Conservation (phyloP, 2,329 filamentous ascomycete species). For the Microascus cirrosus region DNA sequence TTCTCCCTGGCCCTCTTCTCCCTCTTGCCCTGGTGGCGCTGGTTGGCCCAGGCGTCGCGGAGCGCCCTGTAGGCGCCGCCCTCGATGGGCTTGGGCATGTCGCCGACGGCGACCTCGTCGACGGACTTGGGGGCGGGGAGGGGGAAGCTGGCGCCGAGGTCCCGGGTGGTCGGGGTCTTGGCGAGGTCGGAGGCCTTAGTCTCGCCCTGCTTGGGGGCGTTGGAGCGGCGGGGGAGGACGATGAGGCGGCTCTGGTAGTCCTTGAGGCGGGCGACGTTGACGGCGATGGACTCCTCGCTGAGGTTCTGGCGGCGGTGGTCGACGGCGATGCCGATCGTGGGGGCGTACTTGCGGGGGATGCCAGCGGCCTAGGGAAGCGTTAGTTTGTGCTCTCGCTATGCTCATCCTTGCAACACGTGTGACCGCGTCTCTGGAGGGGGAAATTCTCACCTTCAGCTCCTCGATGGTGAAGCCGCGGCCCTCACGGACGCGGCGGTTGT, state of each 20-base stretch:
- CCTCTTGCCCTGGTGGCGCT: conserved; percentile 69
- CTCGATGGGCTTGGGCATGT: conserved; percentile 63
- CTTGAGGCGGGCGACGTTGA: conserved; percentile 96
- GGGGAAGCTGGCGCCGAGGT: conserved; percentile 53
- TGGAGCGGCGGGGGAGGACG: conserved; percentile 91
- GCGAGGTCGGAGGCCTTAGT: conserved; percentile 63
- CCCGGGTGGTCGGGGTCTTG: conserved; percentile 47
- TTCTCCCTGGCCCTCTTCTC: conserved; percentile 91
- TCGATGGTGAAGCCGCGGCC: conserved; percentile 95
- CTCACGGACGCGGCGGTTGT: conserved; percentile 95
- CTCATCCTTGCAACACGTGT: too few relatives aligned
- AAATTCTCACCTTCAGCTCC: conserved; percentile 81
- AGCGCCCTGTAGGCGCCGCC: conserved; percentile 81
- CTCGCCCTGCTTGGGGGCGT: conserved; percentile 89
- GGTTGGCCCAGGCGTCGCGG: conserved; percentile 73
- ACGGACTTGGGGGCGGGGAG: conserved; percentile 59
- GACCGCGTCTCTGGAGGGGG: background rate
- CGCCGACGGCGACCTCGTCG: conserved; percentile 70
- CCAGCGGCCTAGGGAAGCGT: conserved; percentile 64
- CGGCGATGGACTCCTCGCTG: conserved; percentile 84
- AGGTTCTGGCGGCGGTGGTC: conserved; percentile 96
- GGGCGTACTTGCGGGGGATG: conserved; percentile 86
- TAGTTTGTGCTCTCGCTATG: too few relatives aligned
- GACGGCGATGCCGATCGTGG: conserved; percentile 94
- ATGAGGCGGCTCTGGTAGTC: conserved; percentile 94